Base-by-base conservation (phyloP, 2,329 filamentous ascomycete genomes). In the Penicillium sp. region DNA sequence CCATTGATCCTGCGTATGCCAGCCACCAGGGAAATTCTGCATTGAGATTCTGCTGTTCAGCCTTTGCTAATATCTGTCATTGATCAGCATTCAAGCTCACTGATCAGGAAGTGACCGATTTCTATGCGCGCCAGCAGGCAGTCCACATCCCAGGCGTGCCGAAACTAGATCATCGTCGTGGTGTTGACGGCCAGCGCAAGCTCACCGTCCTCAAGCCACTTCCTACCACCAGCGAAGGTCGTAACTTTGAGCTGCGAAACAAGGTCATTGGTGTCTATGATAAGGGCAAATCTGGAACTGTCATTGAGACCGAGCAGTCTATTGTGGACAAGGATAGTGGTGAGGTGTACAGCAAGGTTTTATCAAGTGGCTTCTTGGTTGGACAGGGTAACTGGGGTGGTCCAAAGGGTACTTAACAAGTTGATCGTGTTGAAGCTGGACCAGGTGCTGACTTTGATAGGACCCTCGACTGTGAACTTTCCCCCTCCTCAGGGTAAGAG, bases 181-280 rank as follows among this genome's bases (percentile, higher is more conserved):
- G 84, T 13, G 80, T 94, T 43, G 87, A 94, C 59, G 87, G 87
- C 57, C 85, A 93, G 72, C 84, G 87, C 55, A 80, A 79, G 58
- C 77, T 93, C 47, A 75, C 82, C 40, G 82, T 92, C 65, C 67
- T 85, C 62, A 86, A 86, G 67, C 78, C 80, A 6, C 73, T 94
- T 3, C 87, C 87, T 9, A 67, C 80, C 0, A 76, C 77, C 5
- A 88, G 82, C 26, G 79, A 72, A 8, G 86, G 85, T 43, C 73
- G 72, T 48, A 78, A 76, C 47, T 92, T 93, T 62, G 83, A 92
- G 71, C 68, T 85, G 46, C 77, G 84, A 52, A 80, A 74, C 56
- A 88, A 83, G 60, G 84, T 93, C 15, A 64, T 93, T 13, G 87
- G 86, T 34, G 84, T 93, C 25, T 93, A 92, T 64, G 87, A 94